phyloP scores from a whole-genome alignment of 1,284 basidiomycete species.

The Pseudozyma sp. region DNA sequence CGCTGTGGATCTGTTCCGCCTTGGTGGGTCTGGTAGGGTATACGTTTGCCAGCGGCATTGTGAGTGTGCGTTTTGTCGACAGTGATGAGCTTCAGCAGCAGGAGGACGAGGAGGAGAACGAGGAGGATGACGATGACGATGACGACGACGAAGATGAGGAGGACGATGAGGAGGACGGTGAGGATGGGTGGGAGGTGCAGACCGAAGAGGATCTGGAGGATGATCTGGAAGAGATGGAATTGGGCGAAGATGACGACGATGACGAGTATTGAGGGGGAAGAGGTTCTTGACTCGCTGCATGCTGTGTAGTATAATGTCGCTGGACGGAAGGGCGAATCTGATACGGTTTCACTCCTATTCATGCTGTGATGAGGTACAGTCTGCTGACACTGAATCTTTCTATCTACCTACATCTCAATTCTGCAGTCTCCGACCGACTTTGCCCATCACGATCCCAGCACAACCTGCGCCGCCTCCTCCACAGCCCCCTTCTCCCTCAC shows the following conservation, averaged over 20 bases:
- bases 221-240: conserved; percentile 17
- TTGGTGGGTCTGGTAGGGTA: conserved; percentile 55
- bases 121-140: conserved; percentile 16
- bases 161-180: conserved; percentile 13
- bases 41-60: conserved; percentile 58
- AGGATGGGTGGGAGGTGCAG: conserved; percentile 18
- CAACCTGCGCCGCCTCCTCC: conserved; percentile 5
- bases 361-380: background rate
- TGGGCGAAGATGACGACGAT: conserved; percentile 21
- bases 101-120: conserved; percentile 26
- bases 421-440: conserved; percentile 5
- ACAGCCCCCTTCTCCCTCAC: background rate
- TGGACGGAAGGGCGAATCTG: background rate
- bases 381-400: conserved; percentile 7
- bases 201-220: conserved; percentile 28
- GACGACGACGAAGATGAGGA: background rate
- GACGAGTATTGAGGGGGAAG: conserved; percentile 16
- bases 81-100: conserved; percentile 23
- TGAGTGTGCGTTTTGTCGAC: conserved; percentile 50
- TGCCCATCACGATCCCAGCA: conserved; percentile 15
- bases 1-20: conserved; percentile 52
- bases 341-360: background rate
- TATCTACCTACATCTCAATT: background rate
- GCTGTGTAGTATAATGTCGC: background rate
- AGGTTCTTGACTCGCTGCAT: background rate